Evolutionary conservation across 768 basidiomycete genomes (phyloP).

Genomic region (Phlegmacium glaucopus): DNA sequence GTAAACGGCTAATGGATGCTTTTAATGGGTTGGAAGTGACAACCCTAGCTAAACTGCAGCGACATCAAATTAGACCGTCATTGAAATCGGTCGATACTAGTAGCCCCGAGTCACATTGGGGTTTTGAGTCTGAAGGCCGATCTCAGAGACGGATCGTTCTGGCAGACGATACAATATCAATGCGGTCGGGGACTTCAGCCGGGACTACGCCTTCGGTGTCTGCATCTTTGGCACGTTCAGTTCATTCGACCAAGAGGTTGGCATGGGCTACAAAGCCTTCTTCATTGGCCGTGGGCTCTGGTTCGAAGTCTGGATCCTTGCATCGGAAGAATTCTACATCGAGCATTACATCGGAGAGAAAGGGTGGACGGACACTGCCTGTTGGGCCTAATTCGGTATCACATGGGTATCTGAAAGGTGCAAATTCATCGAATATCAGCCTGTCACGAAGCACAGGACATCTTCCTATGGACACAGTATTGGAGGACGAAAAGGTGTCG

Average conservation of each 20-base stretch:
- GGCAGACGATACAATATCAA: constrained; percentile 51
- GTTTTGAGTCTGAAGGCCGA: constrained; percentile 30
- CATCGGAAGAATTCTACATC: constrained; percentile 60
- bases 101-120: constrained; percentile 31
- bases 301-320: constrained; percentile 35
- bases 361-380: constrained; percentile 25
- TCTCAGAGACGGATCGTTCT: constrained; percentile 32
- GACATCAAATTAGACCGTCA: constrained; percentile 22
- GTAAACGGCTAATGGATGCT: constrained; percentile 67
- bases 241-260: constrained; percentile 35
- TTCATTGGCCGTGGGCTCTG: constrained; percentile 21
- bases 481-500: constrained; percentile 40
- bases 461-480: constrained; percentile 47
- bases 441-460: constrained; percentile 48
- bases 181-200: constrained; percentile 52
- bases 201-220: constrained; percentile 40
- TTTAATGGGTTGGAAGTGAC: constrained; percentile 78
- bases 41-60: constrained; percentile 51
- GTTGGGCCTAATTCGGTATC: constrained; percentile 25
- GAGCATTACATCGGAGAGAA: constrained; percentile 50
- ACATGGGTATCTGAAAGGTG: constrained; percentile 29
- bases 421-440: constrained; percentile 42
- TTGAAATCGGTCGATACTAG: constrained; percentile 18
- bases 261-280: constrained; percentile 31
- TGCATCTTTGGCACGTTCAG: constrained; percentile 43